These are phyloP conservation scores for Fallopia convolvulus DNA, from an alignment of 148 eudicot genomes.

Conservation along the genomic window DNA sequence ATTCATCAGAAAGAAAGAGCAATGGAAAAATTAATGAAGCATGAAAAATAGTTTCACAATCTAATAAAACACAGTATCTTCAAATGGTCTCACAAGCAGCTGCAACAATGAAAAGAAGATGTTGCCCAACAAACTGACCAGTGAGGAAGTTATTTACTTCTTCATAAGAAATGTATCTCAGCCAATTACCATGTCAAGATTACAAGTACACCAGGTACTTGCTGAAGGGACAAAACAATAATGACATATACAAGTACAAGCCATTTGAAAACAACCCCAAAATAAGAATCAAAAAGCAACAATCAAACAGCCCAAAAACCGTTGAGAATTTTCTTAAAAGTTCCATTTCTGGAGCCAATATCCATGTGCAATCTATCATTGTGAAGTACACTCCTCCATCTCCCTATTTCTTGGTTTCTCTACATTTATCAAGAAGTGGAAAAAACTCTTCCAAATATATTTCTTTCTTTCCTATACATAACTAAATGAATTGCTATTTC, in stretches of 20 bases:
- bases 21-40: not conserved
- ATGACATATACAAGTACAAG: not conserved
- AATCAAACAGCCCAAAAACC: not conserved
- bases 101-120: not conserved
- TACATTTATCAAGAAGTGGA: not conserved
- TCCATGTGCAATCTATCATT: not conserved
- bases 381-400: not conserved
- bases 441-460: not conserved
- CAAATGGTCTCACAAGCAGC: not conserved
- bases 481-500: not conserved
- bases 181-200: not conserved
- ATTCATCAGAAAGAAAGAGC: not conserved
- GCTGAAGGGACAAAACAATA: not conserved
- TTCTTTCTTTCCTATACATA: not conserved
- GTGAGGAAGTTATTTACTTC: not conserved
- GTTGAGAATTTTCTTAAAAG: not conserved
- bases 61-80: not conserved
- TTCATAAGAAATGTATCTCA: not conserved
- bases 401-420: not conserved
- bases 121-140: not conserved
- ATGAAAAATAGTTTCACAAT: not conserved
- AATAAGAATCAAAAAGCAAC: slow-evolving; percentile 1
- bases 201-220: not conserved
- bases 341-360: not conserved
- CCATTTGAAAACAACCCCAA: not conserved